Evolutionary conservation across 306 rosid species (phyloP), one percentile per base, ranked within the genome.

Genomic region (Vigna mungo): DNA sequence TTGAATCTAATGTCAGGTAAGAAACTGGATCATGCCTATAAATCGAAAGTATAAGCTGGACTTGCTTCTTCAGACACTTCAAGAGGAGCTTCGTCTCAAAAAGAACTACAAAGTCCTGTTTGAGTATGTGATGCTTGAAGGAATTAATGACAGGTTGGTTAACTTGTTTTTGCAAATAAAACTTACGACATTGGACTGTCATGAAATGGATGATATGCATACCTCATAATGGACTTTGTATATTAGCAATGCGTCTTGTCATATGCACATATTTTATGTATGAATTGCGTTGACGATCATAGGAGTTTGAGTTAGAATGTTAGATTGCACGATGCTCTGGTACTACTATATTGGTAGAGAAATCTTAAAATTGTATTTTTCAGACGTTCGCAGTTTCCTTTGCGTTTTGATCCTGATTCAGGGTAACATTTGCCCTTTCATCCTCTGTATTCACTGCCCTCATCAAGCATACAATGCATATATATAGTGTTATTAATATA

Each of bases 11-110:
- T 85, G 72, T 72, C 89, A 94, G 95, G 93, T 94, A 30, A 92
- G 98, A 83, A 94, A 89, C 86, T 90, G 98, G 97, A 94, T 92
- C 72, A 94, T 94, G 97, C 98, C 96, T 71, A 92, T 94, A 56
- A 94, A 94, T 88, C 85, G 95, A 39, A 94, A 94, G 69, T 90
- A 92, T 69, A 90, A 94, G 58, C 84, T 94, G 75, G 84, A 81
- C 32, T 34, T 92, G 85, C 94, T 92, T 86, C 96, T 92, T 80
- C 89, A 83, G 75, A 88, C 97, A 67, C 90, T 91, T 39, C 76
- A 84, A 53, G 94, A 91, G 86, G 97, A 92, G 77, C 90, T 94
- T 84, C 69, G 41, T 80, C 68, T 78, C 18, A 92, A 90, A 81
- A 84, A 79, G 74, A 92, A 94, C 68, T 89, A 84, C 82, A 92